Evolutionary conservation across 495 filamentous ascomycete species (phyloP).

Genomic region (Penicillium coprophilum): DNA sequence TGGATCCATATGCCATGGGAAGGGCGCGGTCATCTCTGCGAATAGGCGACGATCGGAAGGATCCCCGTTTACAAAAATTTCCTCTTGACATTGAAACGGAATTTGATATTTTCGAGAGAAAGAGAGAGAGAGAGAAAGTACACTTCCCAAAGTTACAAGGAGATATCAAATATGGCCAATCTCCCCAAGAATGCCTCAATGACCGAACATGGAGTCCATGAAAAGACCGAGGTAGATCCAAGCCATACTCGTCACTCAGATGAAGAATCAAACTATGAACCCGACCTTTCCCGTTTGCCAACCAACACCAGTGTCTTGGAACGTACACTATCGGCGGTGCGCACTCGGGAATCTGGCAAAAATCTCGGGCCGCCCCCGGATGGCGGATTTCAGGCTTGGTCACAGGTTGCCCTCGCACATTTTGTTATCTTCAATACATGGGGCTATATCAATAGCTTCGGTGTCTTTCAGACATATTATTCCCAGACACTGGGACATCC

Average conservation of each 20-base stretch:
- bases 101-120: neutral
- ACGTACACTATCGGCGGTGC: constrained; percentile 40
- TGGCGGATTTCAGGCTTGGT: constrained; percentile 65
- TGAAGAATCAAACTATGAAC: constrained; percentile 25
- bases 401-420: constrained; percentile 63
- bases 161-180: neutral
- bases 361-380: constrained; percentile 52
- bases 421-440: constrained; percentile 71
- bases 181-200: neutral
- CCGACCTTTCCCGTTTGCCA: constrained; percentile 22
- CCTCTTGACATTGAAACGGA: neutral
- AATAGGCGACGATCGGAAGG: constrained; percentile 13
- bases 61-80: neutral
- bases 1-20: constrained; percentile 13
- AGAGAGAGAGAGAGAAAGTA: too few species aligned
- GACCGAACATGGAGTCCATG: neutral
- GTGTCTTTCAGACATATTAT: constrained; percentile 81
- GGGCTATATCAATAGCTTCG: constrained; percentile 76
- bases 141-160: neutral
- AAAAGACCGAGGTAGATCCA: constrained; percentile 8
- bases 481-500: constrained; percentile 46
- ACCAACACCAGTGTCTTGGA: constrained; percentile 34
- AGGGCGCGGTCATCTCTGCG: constrained; percentile 28
- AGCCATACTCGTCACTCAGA: constrained; percentile 15
- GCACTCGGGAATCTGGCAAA: constrained; percentile 48